Percentiles rank a stretch among this genome's conserved stretches.
phyloP scores from a whole-genome alignment of 2,329 filamentous ascomycete genomes.

The Aureobasidium sp. region DNA sequence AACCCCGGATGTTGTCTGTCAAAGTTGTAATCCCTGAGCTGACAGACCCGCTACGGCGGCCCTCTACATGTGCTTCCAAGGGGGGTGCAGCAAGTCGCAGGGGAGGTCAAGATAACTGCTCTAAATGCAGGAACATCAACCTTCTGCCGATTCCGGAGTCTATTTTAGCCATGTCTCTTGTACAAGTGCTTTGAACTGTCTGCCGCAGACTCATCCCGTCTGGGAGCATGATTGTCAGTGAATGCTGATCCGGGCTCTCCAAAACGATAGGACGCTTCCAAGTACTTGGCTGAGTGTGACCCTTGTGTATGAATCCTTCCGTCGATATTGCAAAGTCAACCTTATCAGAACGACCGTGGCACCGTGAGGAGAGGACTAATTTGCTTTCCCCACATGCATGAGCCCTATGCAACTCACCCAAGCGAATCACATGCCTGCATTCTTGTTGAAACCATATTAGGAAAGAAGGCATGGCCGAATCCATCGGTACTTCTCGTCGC shows the following conservation, averaged over 20 bases:
- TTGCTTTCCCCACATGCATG: neutral
- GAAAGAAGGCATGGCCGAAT: neutral
- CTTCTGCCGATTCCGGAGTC: neutral
- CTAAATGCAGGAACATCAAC: conserved; percentile 6
- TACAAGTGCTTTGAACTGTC: neutral
- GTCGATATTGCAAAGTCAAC: neutral
- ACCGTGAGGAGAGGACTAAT: neutral
- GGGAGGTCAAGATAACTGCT: neutral
- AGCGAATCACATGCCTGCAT: neutral
- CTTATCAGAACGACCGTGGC: neutral
- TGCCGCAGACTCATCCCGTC: neutral
- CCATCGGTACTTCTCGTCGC: neutral
- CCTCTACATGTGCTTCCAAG: neutral
- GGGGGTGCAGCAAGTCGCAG: neutral
- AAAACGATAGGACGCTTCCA: neutral
- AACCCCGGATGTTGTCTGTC: neutral
- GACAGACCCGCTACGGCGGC: neutral
- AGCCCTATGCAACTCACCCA: neutral
- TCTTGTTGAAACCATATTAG: neutral
- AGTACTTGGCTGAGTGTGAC: neutral
- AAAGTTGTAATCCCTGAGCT: conserved; percentile 2
- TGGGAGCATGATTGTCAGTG: neutral
- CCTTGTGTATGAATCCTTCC: neutral
- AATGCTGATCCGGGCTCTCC: neutral
- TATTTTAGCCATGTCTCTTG: neutral